Conservation (phyloP, 805 yeast species). For the Wickerhamiella cacticola region DNA sequence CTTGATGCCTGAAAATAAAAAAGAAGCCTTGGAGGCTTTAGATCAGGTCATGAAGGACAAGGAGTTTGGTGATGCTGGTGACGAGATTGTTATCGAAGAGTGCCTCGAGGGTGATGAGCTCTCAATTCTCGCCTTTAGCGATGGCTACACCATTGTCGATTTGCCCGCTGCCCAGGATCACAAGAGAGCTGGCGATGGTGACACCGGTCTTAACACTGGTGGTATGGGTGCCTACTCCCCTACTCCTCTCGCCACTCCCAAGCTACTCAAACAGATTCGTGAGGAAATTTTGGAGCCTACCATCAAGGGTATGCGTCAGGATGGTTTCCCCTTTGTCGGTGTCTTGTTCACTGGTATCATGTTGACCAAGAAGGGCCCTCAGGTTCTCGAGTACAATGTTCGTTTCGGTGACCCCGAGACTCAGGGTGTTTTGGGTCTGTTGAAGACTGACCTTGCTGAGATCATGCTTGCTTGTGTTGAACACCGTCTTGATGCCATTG, state of each 20-base stretch:
- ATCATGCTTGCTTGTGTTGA: slow-evolving; percentile 89
- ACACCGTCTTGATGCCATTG: slow-evolving; percentile 79
- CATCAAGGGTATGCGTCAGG: slow-evolving; percentile 90
- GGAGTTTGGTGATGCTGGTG: slow-evolving; percentile 89
- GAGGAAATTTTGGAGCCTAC: slow-evolving; percentile 75
- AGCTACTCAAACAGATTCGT: slow-evolving; percentile 57
- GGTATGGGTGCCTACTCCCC: slow-evolving; percentile 99
- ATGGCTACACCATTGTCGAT: slow-evolving; percentile 82
- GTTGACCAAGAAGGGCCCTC: slow-evolving; percentile 79
- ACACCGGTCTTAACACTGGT: slow-evolving; percentile 91
- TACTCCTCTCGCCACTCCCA: slow-evolving; percentile 84
- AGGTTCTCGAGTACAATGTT: slow-evolving; percentile 91
- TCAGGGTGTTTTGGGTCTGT: slow-evolving; percentile 84
- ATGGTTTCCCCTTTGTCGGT: slow-evolving; percentile 92
- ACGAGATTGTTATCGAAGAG: slow-evolving; percentile 91
- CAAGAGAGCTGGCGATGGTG: slow-evolving; percentile 88
- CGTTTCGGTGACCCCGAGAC: slow-evolving; percentile 99
- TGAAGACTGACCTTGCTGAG: slow-evolving; percentile 87
- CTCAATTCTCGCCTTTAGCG: slow-evolving; percentile 80
- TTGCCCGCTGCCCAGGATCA: slow-evolving; percentile 98
- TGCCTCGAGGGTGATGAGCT: slow-evolving; percentile 94
- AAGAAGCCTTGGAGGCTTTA: slow-evolving; percentile 77
- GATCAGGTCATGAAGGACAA: slow-evolving; percentile 79
- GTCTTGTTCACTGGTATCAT: slow-evolving; percentile 91
- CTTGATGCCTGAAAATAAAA: slow-evolving; percentile 68